Evolutionary conservation across 2,329 filamentous ascomycete species (phyloP), one percentile per base, ranked within the genome.

Genomic region (Fusarium sp.): DNA sequence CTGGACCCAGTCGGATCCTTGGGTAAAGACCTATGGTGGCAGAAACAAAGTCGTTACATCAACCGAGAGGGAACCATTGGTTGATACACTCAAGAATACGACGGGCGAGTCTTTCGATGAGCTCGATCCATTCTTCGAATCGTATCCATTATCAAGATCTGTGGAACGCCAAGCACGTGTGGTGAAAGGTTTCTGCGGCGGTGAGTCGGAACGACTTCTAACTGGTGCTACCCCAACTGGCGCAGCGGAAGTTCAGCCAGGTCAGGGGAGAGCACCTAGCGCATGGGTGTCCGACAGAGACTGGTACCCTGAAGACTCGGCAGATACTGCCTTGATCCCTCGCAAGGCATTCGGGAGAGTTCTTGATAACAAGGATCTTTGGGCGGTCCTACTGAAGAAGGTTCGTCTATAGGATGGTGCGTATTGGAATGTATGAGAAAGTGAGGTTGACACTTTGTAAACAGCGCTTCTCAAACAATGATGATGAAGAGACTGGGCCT

Each of bases 261-360:
- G 6, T 10, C 20, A n/a, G 15, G 10, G 17, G 8, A n/a, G 40
- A 13, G 42, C 55, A 13, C 23, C 62, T 2, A 48, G 14, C 30
- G 57, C 57, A 6, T 65, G 62, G 62, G 62, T 61, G 15, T 65
- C 62, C 6, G 62, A 65, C 10, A 26, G 61, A 40, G 35, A 64
- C 15, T 60, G 49, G 56, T 40, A 35, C 38, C 42, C 44, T 6
- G 14, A 54, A 33, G n/a, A 23, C 27, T 2, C 37, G 2, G n/a
- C 7, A 32, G 26, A 18, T 12, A 13, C 20, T 20, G 13, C 2
- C 2, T 38, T 18, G 17, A 9, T 17, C 12, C 15, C 8, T 6
- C 12, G 30, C 35, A 52, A 40, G 8, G 5, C 27, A 18, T 48
- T 60, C 41, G 44, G 20, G 11, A 23, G 18, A 40, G 35, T 50